Conservation (phyloP, 371 early-diverging fungal genomes). For the Mucor plumbeus region DNA sequence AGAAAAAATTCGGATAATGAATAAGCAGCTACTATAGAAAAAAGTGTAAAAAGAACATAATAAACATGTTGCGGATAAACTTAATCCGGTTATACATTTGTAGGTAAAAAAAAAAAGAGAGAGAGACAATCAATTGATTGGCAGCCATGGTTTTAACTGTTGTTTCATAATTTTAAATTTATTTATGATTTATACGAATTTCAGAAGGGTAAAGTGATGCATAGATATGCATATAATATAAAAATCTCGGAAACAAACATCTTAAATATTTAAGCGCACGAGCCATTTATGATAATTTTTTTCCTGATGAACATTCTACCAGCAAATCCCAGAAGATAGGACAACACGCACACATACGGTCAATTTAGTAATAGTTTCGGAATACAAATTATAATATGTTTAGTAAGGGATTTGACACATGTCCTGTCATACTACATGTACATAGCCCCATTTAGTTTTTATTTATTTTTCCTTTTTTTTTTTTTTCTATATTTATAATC, state of each 20-base stretch:
- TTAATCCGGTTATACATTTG: not conserved
- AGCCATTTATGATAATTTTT: not conserved
- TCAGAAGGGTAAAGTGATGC: not conserved
- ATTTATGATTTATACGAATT: too few species aligned
- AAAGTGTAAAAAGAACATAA: not conserved
- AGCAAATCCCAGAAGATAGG: too few species aligned
- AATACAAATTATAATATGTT: too few species aligned
- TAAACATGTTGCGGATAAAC: not conserved
- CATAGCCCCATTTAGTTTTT: too few species aligned
- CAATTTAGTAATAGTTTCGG: too few species aligned
- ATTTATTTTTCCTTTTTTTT: not conserved
- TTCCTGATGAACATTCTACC: not conserved
- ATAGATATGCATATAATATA: not conserved
- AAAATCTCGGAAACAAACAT: not conserved
- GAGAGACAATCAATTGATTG: not conserved
- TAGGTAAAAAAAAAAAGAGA: too few species aligned
- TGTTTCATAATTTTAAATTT: not conserved
- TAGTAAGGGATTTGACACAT: too few species aligned
- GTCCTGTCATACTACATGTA: too few species aligned
- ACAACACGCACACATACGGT: too few species aligned
- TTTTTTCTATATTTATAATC: constrained; percentile 20
- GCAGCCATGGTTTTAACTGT: not conserved
- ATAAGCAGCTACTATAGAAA: not conserved
- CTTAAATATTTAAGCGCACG: constrained; percentile 9
- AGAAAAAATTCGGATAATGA: constrained; percentile 8